Conservation (phyloP, 129 eudicot species). For the Escallonia rubra region DNA sequence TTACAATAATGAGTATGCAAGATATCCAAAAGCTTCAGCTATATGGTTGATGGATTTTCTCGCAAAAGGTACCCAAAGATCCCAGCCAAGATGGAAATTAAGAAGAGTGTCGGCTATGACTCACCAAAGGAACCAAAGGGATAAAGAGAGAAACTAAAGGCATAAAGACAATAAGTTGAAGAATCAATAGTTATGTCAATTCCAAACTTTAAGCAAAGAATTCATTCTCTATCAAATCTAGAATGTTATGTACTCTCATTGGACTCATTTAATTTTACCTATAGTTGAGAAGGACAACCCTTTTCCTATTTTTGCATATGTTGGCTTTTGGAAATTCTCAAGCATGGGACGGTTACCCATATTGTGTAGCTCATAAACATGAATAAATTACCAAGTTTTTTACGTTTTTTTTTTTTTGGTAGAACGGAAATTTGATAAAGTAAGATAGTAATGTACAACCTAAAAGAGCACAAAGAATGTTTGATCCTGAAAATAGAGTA, state of each 20-base stretch:
- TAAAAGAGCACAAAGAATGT: no score
- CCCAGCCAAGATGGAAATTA: not conserved
- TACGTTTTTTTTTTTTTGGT: no score
- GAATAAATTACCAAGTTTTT: no score
- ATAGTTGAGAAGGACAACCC: no score
- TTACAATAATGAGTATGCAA: not conserved
- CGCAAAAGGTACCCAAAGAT: not conserved
- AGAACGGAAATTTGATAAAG: no score
- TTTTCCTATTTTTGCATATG: not conserved
- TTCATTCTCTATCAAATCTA: no score
- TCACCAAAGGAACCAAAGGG: not conserved
- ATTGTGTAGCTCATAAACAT: not conserved
- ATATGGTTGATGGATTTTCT: not conserved
- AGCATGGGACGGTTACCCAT: not conserved
- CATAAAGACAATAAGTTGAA: not conserved
- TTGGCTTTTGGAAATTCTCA: not conserved
- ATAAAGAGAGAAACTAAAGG: not conserved
- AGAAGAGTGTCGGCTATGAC: not conserved
- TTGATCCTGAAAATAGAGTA: no score
- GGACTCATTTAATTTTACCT: no score
- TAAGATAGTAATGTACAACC: no score
- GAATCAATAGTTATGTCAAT: not conserved
- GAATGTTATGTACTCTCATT: no score
- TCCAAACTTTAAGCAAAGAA: not conserved
- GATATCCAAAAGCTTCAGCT: not conserved